These are phyloP conservation scores for Irpex lacteus DNA, from an alignment of 1,284 basidiomycete genomes.

Conservation along the genomic window DNA sequence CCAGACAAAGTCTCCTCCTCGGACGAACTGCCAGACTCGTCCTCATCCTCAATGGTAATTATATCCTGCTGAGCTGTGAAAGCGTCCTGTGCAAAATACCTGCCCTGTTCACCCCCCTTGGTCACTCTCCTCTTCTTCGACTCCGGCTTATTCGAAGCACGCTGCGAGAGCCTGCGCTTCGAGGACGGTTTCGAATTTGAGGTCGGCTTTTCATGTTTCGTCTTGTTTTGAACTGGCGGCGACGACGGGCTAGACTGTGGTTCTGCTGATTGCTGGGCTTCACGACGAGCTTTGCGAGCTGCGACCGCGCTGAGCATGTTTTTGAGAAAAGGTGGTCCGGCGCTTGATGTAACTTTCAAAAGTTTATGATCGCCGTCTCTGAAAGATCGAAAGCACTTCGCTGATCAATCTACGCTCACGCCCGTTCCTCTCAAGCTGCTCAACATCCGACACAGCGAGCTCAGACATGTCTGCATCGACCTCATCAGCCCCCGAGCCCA, in stretches of 20 bases:
- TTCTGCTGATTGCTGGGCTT: conserved; percentile 16
- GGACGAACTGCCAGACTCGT: conserved; percentile 24
- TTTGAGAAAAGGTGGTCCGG: background rate
- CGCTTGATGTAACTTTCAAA: background rate
- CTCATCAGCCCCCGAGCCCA: conserved; percentile 27
- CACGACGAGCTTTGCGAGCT: conserved; percentile 50
- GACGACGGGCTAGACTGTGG: conserved; percentile 13
- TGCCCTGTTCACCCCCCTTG: conserved; percentile 19
- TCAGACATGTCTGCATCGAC: conserved; percentile 15
- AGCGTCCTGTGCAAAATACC: conserved; percentile 36
- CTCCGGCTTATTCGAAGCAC: conserved; percentile 21
- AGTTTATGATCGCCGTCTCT: background rate
- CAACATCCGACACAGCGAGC: background rate
- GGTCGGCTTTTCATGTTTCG: background rate
- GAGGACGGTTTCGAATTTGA: conserved; percentile 18
- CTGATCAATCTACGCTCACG: background rate
- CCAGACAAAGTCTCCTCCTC: conserved; percentile 27
- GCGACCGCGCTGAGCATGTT: conserved; percentile 60
- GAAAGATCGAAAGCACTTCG: background rate
- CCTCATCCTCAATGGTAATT: conserved; percentile 33
- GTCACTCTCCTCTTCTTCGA: conserved; percentile 29
- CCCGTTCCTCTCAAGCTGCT: background rate
- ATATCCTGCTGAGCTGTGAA: conserved; percentile 36
- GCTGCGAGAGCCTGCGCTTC: conserved; percentile 31
- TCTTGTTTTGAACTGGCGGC: background rate